Base-by-base conservation (phyloP, 106 monocot genomes). In the Acorus gramineus region DNA sequence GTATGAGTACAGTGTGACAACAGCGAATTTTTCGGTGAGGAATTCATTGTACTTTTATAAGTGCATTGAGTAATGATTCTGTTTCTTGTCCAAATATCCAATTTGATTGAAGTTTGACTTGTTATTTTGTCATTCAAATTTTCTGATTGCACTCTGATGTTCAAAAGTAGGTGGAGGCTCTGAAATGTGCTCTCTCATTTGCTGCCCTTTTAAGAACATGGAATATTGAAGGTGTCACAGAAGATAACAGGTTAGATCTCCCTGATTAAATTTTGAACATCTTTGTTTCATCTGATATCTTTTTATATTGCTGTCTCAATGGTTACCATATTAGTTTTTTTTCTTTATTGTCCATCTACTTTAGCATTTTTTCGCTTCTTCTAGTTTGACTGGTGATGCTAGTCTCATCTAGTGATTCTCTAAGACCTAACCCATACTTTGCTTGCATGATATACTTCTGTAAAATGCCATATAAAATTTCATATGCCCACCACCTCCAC, bases 1-100 rank as follows among this genome's bases (percentile, higher is more conserved):
- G 61, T 98, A 91, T 50, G 90, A 98, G 58, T 98, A 98, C 58
- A 98, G 96, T 73, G 91, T 87, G 50, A 91, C 91, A 63, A 85
- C 91, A 3, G 87, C 96, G 28, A 98, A 98, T 74, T 98, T 98
- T 71, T 83, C 77, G 64, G 91, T 91, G 59, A 82, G 49, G 5
- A 56, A 5, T 0, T 14, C 51, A 14, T 12, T 5, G 4, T 45
- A 48, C 62, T 48, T 8, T 44, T 6, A 11, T 42, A 14, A 60
- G 44, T 42, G 8, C 28, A 28, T 28, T 28, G 0, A 28, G 28
- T 28, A 28, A 1, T 28, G 28, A 28, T 28, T 28, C 28, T 28
- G 1, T 28, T 28, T 28, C 1, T 28, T 28, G 0, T 28, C 28
- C 28, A 28, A 28, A 28, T 28, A 28, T 28, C 28, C 28, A 28